Evolutionary conservation across 805 yeast genomes (phyloP).

Genomic region (Zygoascus bituminiphila): DNA sequence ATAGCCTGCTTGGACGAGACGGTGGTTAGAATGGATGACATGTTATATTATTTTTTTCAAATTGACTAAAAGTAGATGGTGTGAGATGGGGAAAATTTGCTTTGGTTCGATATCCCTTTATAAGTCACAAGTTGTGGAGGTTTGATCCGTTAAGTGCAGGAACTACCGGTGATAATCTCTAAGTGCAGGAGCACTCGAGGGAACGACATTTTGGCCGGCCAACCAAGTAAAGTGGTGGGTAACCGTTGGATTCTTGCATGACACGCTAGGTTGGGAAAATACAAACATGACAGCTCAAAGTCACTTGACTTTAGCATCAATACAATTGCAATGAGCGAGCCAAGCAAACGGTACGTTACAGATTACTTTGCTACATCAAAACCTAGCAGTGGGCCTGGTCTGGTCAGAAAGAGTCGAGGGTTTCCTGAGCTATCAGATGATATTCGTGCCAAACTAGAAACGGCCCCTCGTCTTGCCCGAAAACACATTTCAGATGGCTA

Average conservation of each 20-base stretch:
- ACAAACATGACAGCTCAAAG: no score
- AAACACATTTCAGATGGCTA: slow-evolving; percentile 28
- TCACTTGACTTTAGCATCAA: no score
- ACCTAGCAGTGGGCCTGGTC: slow-evolving; percentile 4
- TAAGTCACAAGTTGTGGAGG: background rate
- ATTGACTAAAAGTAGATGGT: no score
- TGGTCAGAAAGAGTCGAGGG: slow-evolving; percentile 5
- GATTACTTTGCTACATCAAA: background rate
- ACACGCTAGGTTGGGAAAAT: no score
- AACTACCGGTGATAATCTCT: background rate
- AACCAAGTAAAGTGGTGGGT: no score
- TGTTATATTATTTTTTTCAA: background rate
- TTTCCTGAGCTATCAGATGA: slow-evolving; percentile 18
- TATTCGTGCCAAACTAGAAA: slow-evolving; percentile 18
- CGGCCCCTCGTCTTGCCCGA: slow-evolving; percentile 21
- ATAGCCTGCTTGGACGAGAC: slow-evolving; percentile 59
- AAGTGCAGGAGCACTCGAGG: background rate
- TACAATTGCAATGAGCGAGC: background rate
- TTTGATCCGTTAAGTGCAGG: background rate
- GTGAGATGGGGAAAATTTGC: background rate
- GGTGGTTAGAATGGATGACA: slow-evolving; percentile 16
- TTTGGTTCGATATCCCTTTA: no score
- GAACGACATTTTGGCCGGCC: no score
- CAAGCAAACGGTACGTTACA: background rate
- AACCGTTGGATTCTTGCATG: no score